Base-by-base conservation (phyloP, 305 asterid species). In the Solanum hybrid region DNA sequence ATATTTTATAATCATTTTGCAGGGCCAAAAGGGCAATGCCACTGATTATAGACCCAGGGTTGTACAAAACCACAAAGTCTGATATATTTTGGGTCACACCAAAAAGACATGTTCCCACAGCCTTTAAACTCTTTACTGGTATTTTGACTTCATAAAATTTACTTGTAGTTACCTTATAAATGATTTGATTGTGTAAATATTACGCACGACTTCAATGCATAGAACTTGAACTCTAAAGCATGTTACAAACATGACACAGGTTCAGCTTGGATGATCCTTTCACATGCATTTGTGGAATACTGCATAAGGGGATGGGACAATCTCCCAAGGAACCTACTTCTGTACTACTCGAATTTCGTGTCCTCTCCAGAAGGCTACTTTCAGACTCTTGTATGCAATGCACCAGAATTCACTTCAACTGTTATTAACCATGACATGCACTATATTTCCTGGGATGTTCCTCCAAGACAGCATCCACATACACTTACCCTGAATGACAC, bases 51-150 rank as follows among this genome's bases (percentile, higher is more conserved):
- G 98, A 96, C 91, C 98, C 98, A 57, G 98, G 98, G 86, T 95
- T 96, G 89, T 96, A 95, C 89, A 95, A 92, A 87, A 92, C 89
- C 42, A 93, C 93, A 26, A 96, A 96, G 90, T 93, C 97, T 57
- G 95, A 96, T 89, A 91, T 95, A 90, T 93, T 93, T 84, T 88
- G 94, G 91, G 97, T 96, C 87, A 34, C 89, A 86, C 96, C 96
- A 71, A 90, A 84, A 37, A 95, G 98, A 91, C 89, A 82, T 84
- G 92, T 92, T 89, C 98, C 98, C 1, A 94, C 98, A 31, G 91
- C 97, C 77, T 96, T 96, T 84, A 96, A 92, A 94, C 91, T 95
- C 91, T 96, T 94, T 88, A 94, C 98, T 16, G 98, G 98, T 94
- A 39, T 95, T 87, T 93, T 84, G 39, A 6, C 51, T 28, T 29